phyloP scores from a whole-genome alignment of 345 rosid species.

The Melaleuca quinquenervia region DNA sequence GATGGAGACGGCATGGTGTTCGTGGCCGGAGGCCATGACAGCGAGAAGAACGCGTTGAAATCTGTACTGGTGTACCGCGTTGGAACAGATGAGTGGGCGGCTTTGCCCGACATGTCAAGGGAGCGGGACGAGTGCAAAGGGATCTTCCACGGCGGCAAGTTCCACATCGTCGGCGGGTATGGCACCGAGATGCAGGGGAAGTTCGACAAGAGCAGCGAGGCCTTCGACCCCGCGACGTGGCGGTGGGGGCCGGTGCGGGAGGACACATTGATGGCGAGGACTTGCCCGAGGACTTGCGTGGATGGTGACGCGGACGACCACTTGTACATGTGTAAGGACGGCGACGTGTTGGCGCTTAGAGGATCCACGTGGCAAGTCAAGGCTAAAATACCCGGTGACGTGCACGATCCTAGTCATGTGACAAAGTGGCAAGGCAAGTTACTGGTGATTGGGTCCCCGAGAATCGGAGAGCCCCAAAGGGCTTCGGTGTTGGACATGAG shows the following conservation, averaged over 20 bases:
- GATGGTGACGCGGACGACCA: constrained; percentile 11
- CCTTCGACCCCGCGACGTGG: constrained; percentile 24
- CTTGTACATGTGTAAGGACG: constrained; percentile 25
- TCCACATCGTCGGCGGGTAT: constrained; percentile 67
- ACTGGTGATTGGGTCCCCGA: constrained; percentile 42
- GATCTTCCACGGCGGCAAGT: constrained; percentile 37
- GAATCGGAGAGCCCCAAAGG: constrained; percentile 20
- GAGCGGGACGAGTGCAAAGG: constrained; percentile 69
- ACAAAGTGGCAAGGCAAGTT: constrained; percentile 28
- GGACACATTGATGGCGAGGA: constrained; percentile 9
- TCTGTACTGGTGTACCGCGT: constrained; percentile 48
- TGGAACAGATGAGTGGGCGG: constrained; percentile 36
- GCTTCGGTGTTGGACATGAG: constrained; percentile 21
- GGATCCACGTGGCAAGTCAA: constrained; percentile 31
- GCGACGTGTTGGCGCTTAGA: constrained; percentile 13
- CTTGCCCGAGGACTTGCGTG: constrained; percentile 22
- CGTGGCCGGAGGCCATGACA: constrained; percentile 73
- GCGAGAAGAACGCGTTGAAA: constrained; percentile 47
- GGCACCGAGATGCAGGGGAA: constrained; percentile 55
- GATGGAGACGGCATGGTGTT: constrained; percentile 48
- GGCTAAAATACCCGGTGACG: constrained; percentile 38
- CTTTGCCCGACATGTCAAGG: constrained; percentile 53
- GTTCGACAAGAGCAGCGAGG: constrained; percentile 34
- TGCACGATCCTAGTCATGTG: constrained; percentile 17
- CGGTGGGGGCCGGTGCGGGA: constrained; percentile 32